Evolutionary conservation across 1,139 yeast species (phyloP), one percentile per base, ranked within the genome.

Genomic region (Pichia sp.): DNA sequence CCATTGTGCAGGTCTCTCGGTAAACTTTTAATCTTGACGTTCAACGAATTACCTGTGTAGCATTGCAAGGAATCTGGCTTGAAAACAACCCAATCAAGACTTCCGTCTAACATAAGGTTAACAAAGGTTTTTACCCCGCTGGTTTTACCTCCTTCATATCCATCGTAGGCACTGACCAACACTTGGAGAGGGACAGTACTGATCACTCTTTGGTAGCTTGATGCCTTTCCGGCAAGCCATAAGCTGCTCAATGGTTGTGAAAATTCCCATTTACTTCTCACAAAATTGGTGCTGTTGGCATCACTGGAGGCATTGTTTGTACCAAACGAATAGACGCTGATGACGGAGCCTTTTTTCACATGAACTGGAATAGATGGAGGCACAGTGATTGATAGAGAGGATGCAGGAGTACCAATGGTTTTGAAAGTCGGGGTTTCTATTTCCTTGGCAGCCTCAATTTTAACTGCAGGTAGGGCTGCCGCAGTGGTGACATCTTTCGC

Each of bases 81-180:
- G 46, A 83, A 68, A 3, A 83, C 55, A 0, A 85, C 85, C 86
- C 87, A 83, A 59, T 83, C 88, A 25, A 67, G 67, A 1, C 76
- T 67, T 1, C 88, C 88, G 57, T 83, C 85, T 52, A 83, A 63
- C 5, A 69, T 59, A 37, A 83, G 56, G 42, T 70, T 70, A 12
- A 73, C 73, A 59, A 78, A 75, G 16, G 80, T 68, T 48, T 66
- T 73, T 36, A 53, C 61, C 6, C 43, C 25, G 41, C 39, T 31
- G 52, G 44, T 6, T 47, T 43, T 16, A 45, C 44, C 26, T 18
- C 49, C 44, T 22, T 25, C 41, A 23, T 18, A 26, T 26, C 40
- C 36, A 5, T 55, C 57, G 48, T 63, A 62, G 7, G 75, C 65
- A n/a, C 74, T 66, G 3, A 77, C 69, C 50, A 80, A 65, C 28